Evolutionary conservation across 768 basidiomycete species (phyloP), one percentile per base, ranked within the genome.

Genomic region (Boletus reticulatus): DNA sequence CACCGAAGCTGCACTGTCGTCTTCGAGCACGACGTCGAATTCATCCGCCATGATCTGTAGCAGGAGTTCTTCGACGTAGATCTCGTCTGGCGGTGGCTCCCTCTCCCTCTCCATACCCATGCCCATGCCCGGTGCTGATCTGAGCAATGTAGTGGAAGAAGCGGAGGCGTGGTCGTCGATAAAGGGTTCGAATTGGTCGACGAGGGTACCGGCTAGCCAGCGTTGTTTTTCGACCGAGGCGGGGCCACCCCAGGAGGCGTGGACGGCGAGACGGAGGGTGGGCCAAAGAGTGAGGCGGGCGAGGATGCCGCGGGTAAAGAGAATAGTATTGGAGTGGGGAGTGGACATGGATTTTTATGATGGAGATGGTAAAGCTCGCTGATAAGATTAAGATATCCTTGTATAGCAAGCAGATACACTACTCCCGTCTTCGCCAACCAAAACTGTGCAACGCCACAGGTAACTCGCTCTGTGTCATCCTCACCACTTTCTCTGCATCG

Each of bases 1-100:
- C 42, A 98, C 85, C 4, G 69, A 73, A 54, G 85, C 84, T 1
- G 87, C 85, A 52, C 91, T 94, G 19, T 83, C 91, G 63, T 98
- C 96, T 60, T 97, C 94, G 22, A 98, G 73, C 12, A 79, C 73
- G 14, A 84, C 81, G 20, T 94, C 92, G 64, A 92, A 98, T 66
- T 97, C 95, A 62, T 97, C 92, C 9, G 78, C 76, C 80, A 97
- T 85, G 45, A 91, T 82, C 65, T 96, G 92, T 13, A 89, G 76
- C 14, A 98, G 76, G 59, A 88, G 76, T 50, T 91, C 85, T 64
- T 92, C 92, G 57, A 98, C 74, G 62, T 95, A 92, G 62, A 84
- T 77, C 24, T 80, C 81, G 63, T 95, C 93, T 0, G 82, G 79
- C 9, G 61, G 52, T 6, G 42, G 37, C 6, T 32, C 42, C 6